phyloP scores from a whole-genome alignment of 352 stramenopile genomes.

The Thalassiosira exigua region DNA sequence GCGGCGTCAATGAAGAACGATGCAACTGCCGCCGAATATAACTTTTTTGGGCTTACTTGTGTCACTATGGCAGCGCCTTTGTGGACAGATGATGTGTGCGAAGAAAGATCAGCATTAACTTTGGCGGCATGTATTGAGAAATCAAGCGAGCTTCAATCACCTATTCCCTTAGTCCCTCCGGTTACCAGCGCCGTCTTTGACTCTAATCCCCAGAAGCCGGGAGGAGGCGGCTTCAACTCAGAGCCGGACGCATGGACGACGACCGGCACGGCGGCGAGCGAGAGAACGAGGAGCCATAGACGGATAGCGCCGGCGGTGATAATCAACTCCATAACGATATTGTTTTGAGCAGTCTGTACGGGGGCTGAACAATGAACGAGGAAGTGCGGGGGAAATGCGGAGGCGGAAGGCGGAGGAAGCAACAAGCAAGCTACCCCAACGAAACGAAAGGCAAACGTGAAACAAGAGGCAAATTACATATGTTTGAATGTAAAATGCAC shows the following conservation, averaged over 20 bases:
- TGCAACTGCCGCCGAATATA: background rate
- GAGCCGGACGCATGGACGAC: slow-evolving; percentile 5
- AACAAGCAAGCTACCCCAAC: too few relatives aligned
- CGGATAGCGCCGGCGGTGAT: too few relatives aligned
- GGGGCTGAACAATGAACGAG: too few relatives aligned
- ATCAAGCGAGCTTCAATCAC: too few relatives aligned
- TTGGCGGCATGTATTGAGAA: too few relatives aligned
- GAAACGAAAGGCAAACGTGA: too few relatives aligned
- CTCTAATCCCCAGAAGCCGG: slow-evolving; percentile 45
- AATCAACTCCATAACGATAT: too few relatives aligned
- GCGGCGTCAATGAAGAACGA: background rate
- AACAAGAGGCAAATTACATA: too few relatives aligned
- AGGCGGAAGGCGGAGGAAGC: too few relatives aligned
- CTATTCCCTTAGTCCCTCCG: slow-evolving; percentile 82
- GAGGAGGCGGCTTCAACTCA: slow-evolving; percentile 37
- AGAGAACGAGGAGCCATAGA: background rate
- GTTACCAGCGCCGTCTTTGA: slow-evolving; percentile 74
- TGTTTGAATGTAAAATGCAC: too few relatives aligned
- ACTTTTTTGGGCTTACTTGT: slow-evolving; percentile 18
- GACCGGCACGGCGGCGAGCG: background rate
- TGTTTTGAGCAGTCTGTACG: too few relatives aligned
- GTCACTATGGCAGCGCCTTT: slow-evolving; percentile 51
- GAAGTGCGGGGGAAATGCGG: too few relatives aligned
- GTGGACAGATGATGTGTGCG: background rate
- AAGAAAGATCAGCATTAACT: slow-evolving; percentile 9